Evolutionary conservation across 352 stramenopile genomes (phyloP), one percentile per base, ranked within the genome.

Genomic region (Globisporangium nunn): DNA sequence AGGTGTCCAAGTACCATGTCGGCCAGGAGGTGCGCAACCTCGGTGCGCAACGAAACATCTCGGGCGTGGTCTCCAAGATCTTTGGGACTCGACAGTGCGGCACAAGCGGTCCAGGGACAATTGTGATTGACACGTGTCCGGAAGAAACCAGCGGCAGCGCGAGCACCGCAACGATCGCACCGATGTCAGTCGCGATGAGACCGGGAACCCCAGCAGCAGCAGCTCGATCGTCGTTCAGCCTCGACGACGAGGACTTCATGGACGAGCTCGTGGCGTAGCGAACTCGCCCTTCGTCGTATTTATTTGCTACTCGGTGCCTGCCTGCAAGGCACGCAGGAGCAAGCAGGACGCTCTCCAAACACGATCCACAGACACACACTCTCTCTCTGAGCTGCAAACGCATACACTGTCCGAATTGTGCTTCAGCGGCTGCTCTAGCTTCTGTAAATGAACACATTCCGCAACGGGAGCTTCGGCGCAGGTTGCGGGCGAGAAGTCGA

Each of bases 1-100:
- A 93, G 8, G 81, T 91, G 12, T 70, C 71, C 62, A 93, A 93
- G 65, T 90, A 93, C 71, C 61, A 50, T 17, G 40, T 91, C 47
- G 77, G 79, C 0, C 76, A 87, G 56, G 59, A 64, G 44, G 70
- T 93, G 28, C 52, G 78, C 37, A 66, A 62, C 52, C 71, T 90
- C 2, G 81, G 77, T 0, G 61, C 70, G 1, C 64, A 87, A 46
- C 71, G 70, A 4, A 74, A 87, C 49, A 65, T 93, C 15, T 74
- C 61, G 8, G 83, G 78, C 6, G 54, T 86, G 4, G 67, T 91
- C n/a, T 68, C 71, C 47, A 88, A 90, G 63, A 63, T 89, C 18
- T 90, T 83, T 44, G 83, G 83, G 14, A 85, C 77, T 8, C 67
- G 80, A 15, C 68, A 88, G 49, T 89, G 83, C 55, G 80, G 82